A percentile compares a stretch with the other conserved stretches of the same genome.
Conservation (phyloP, 1,284 basidiomycete species). For the Fistulinella cinereoalba region DNA sequence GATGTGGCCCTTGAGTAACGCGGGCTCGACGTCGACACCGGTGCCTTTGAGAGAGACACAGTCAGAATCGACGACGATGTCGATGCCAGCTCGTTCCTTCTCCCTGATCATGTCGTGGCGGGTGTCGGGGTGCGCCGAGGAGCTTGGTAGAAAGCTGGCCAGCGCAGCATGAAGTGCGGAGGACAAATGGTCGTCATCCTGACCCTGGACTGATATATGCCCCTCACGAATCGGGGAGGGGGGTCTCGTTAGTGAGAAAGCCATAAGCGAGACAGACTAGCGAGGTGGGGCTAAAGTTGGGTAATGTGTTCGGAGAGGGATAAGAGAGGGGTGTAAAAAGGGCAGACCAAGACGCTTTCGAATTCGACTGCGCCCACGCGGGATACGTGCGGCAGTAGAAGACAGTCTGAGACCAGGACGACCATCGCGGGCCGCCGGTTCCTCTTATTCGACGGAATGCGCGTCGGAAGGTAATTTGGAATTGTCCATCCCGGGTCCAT, state of each 20-base stretch:
- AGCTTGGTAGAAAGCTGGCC: slow-evolving; percentile 17
- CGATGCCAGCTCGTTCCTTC: slow-evolving; percentile 57
- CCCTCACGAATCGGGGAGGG: slow-evolving; percentile 30
- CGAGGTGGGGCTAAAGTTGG: no score
- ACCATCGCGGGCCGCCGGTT: no score
- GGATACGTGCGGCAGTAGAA: no score
- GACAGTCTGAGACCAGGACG: no score
- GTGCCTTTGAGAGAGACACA: slow-evolving; percentile 73
- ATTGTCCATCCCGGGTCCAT: no score
- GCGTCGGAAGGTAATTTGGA: no score
- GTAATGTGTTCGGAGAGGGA: no score
- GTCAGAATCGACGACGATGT: slow-evolving; percentile 73
- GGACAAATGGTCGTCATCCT: slow-evolving; percentile 24
- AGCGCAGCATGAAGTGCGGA: slow-evolving; percentile 32
- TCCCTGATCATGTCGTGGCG: slow-evolving; percentile 43
- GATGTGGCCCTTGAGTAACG: slow-evolving; percentile 72
- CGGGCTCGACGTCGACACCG: slow-evolving; percentile 80
- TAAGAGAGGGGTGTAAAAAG: no score
- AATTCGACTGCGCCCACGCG: no score
- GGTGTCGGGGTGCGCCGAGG: slow-evolving; percentile 26
- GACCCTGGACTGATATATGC: slow-evolving; percentile 20
- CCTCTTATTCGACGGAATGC: no score
- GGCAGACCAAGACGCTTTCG: no score
- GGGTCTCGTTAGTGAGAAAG: slow-evolving; percentile 33
- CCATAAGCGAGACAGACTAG: slow-evolving; percentile 25